phyloP scores from a whole-genome alignment of 345 rosid genomes.

The Citrus sinensis region DVS_A1.0 CM039164.1:27111001-27111500 shows the following conservation, averaged over 20 bases:
- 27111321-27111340: conserved; percentile 20
- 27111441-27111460: conserved; percentile 52
- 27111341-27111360: conserved; percentile 18
- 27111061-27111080: neutral
- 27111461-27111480: neutral
- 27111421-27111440: conserved; percentile 43
- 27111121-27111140: conserved; percentile 11
- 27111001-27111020: conserved; percentile 90
- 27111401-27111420: conserved; percentile 40
- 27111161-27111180: conserved; percentile 58
- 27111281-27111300: conserved; percentile 50
- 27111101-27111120: neutral
- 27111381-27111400: neutral
- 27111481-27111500: neutral
- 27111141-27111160: conserved; percentile 68
- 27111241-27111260: conserved; percentile 51
- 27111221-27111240: conserved; percentile 59
- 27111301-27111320: conserved; percentile 29
- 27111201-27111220: conserved; percentile 40
- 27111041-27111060: conserved; percentile 5
- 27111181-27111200: conserved; percentile 56
- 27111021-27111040: conserved; percentile 45
- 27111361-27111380: conserved; percentile 20
- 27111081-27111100: neutral
- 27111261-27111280: conserved; percentile 37